These are phyloP conservation scores for Tricholoma saponaceum DNA, from an alignment of 768 basidiomycete genomes.

Conservation along the genomic window DNA sequence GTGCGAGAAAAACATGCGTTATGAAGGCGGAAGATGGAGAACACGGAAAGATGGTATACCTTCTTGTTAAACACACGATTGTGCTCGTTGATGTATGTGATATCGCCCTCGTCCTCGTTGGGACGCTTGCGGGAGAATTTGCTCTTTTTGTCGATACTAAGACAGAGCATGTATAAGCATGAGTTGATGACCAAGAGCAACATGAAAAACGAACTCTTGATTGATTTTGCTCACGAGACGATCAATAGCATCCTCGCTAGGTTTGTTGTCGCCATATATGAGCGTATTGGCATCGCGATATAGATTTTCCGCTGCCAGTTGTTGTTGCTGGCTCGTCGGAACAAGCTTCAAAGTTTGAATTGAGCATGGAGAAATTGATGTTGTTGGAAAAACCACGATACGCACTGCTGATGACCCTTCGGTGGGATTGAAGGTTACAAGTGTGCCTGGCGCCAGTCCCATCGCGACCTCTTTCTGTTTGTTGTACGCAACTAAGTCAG, in stretches of 20 bases:
- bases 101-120: slow-evolving; percentile 93
- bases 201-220: slow-evolving; percentile 64
- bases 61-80: slow-evolving; percentile 99
- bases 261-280: slow-evolving; percentile 93
- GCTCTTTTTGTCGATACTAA: slow-evolving; percentile 82
- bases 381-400: not conserved
- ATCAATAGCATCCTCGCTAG: slow-evolving; percentile 93
- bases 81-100: slow-evolving; percentile 99
- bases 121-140: slow-evolving; percentile 85
- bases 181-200: not conserved
- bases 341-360: slow-evolving; percentile 32
- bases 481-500: slow-evolving; percentile 84
- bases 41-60: slow-evolving; percentile 34
- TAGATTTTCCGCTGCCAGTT: slow-evolving; percentile 70
- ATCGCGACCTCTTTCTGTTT: slow-evolving; percentile 84
- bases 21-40: not conserved
- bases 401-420: slow-evolving; percentile 40
- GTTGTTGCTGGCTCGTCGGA: slow-evolving; percentile 58
- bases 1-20: slow-evolving; percentile 4
- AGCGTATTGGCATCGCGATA: slow-evolving; percentile 94
- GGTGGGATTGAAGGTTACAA: slow-evolving; percentile 55
- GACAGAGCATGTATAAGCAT: slow-evolving; percentile 6
- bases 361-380: slow-evolving; percentile 8
- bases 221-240: slow-evolving; percentile 89
- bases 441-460: slow-evolving; percentile 67